Evolutionary conservation across 345 rosid genomes (phyloP).

Genomic region (Cardamine resedifolia): DNA sequence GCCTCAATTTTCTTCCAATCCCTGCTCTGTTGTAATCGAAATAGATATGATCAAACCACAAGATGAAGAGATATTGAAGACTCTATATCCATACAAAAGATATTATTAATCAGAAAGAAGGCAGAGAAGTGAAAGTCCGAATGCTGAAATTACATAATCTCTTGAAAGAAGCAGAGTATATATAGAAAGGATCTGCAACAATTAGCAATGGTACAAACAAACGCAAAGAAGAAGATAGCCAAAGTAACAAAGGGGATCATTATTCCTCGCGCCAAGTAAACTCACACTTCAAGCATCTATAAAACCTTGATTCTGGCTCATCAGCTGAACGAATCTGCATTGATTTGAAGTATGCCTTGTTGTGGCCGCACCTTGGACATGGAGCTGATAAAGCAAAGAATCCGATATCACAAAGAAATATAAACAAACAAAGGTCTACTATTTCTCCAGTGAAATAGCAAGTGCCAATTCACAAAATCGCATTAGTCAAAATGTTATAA

Average conservation of each 20-base stretch:
- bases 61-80: no score
- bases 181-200: background rate
- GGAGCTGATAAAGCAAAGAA: conserved; percentile 16
- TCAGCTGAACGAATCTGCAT: conserved; percentile 44
- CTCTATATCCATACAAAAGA: no score
- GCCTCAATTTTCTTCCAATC: no score
- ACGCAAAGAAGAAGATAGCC: background rate
- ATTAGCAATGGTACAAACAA: background rate
- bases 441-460: no score
- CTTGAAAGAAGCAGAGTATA: background rate
- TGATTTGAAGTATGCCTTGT: conserved; percentile 35
- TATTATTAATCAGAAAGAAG: no score
- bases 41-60: no score
- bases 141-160: no score
- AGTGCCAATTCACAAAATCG: background rate
- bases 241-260: background rate
- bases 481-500: background rate
- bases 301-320: conserved; percentile 40
- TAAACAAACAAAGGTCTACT: background rate
- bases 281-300: conserved; percentile 37
- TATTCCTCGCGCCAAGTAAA: conserved; percentile 39
- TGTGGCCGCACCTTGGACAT: conserved; percentile 37
- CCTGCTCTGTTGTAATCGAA: no score
- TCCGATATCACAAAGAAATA: background rate
- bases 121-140: no score